Conservation (phyloP, 495 filamentous ascomycete species). For the Cercophora scortea region DNA sequence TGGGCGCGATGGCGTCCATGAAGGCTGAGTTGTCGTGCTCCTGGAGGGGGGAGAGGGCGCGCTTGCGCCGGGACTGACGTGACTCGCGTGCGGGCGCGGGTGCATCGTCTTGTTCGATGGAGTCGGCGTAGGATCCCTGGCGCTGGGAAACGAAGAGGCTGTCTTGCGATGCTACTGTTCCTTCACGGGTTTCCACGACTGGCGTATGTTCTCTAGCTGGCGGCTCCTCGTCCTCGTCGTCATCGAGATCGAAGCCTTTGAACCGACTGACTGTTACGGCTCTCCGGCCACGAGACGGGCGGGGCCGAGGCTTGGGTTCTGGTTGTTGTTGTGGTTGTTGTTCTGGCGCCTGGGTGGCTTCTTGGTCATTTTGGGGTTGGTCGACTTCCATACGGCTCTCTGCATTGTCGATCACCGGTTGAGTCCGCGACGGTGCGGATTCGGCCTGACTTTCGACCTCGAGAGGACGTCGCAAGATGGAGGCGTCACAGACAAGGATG, state of each 20-base stretch:
- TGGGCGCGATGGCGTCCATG: slow-evolving; percentile 60
- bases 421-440: background rate
- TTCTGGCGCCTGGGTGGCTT: slow-evolving; percentile 1
- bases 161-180: slow-evolving; percentile 10
- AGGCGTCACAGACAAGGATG: slow-evolving; percentile 71
- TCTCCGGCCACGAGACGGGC: slow-evolving; percentile 26
- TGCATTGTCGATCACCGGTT: background rate
- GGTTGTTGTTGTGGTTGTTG: background rate
- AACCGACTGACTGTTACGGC: slow-evolving; percentile 52
- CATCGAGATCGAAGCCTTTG: slow-evolving; percentile 54
- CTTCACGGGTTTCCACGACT: too few relatives aligned
- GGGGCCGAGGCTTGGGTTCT: slow-evolving; percentile 10
- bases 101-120: slow-evolving; percentile 11
- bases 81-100: slow-evolving; percentile 6
- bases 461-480: slow-evolving; percentile 56
- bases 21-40: slow-evolving; percentile 40
- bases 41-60: slow-evolving; percentile 23
- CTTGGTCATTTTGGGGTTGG: slow-evolving; percentile 2
- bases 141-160: slow-evolving; percentile 25
- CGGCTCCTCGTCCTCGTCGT: slow-evolving; percentile 23
- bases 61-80: slow-evolving; percentile 37
- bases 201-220: slow-evolving; percentile 1
- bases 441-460: slow-evolving; percentile 25
- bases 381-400: slow-evolving; percentile 26
- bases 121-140: slow-evolving; percentile 18